These are phyloP conservation scores for Lichtheimia ornata DNA, from an alignment of 371 early-diverging fungal genomes.

Conservation along the genomic window DNA sequence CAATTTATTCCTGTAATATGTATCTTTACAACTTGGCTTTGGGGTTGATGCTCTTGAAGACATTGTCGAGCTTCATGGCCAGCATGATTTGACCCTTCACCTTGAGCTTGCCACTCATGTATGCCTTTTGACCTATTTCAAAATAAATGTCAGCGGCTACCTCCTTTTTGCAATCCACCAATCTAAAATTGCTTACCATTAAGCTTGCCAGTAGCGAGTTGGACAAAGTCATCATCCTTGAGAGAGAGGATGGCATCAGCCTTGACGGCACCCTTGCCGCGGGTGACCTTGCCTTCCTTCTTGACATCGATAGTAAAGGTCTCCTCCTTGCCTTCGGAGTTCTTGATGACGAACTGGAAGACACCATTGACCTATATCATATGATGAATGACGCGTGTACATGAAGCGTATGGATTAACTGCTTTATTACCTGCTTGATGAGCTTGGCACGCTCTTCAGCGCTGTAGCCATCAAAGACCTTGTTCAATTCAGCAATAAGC, in stretches of 20 bases:
- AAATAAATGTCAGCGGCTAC: neutral
- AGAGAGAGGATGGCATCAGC: constrained; percentile 70
- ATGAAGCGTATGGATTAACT: neutral
- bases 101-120: constrained; percentile 84
- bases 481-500: constrained; percentile 41
- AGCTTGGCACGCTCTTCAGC: constrained; percentile 42
- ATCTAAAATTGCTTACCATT: constrained; percentile 52
- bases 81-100: constrained; percentile 91
- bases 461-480: constrained; percentile 32
- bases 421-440: constrained; percentile 34
- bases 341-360: constrained; percentile 84
- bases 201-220: constrained; percentile 81
- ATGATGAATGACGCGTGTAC: neutral
- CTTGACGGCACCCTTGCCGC: constrained; percentile 67
- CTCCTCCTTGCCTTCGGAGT: constrained; percentile 64
- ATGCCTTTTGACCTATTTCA: constrained; percentile 63
- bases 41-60: constrained; percentile 53
- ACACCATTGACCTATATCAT: constrained; percentile 70
- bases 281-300: constrained; percentile 59
- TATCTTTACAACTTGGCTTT: constrained; percentile 55
- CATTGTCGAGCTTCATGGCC: constrained; percentile 76
- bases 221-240: constrained; percentile 83
- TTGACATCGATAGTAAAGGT: constrained; percentile 80
- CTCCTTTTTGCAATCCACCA: neutral
- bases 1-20: neutral